Conservation (phyloP, 1,139 yeast species). For the Suhomyces maxii region DNA sequence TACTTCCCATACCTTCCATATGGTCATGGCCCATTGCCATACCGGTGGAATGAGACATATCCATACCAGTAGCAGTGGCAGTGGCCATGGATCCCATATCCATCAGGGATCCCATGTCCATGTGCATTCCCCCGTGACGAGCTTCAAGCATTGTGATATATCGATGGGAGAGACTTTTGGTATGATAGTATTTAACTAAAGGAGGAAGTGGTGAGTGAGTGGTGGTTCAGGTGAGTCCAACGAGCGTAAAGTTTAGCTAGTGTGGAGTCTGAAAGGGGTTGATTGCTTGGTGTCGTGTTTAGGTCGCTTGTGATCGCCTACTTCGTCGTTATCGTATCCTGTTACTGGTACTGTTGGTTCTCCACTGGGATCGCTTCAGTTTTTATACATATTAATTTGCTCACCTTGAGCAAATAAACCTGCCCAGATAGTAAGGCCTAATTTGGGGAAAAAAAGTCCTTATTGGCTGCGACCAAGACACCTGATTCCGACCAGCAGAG, state of each 20-base stretch:
- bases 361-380: neutral
- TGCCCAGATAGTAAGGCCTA: neutral
- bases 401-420: conserved; percentile 6
- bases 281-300: too few relatives aligned
- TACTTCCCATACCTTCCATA: conserved; percentile 14
- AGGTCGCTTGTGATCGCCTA: too few relatives aligned
- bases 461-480: neutral
- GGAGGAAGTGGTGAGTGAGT: too few relatives aligned
- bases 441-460: neutral
- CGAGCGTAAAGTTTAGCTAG: too few relatives aligned
- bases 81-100: conserved; percentile 18
- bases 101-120: conserved; percentile 4
- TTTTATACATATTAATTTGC: neutral
- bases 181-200: too few relatives aligned
- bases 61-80: conserved; percentile 13
- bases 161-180: too few relatives aligned
- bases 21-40: conserved; percentile 4
- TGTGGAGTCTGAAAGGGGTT: too few relatives aligned
- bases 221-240: too few relatives aligned
- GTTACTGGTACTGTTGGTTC: neutral
- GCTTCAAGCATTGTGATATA: too few relatives aligned
- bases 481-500: neutral
- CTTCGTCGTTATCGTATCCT: too few relatives aligned
- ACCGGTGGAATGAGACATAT: conserved; percentile 8
- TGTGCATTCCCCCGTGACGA: too few relatives aligned